Base-by-base conservation (phyloP, 106 monocot genomes). In the Allium sativum region DNA sequence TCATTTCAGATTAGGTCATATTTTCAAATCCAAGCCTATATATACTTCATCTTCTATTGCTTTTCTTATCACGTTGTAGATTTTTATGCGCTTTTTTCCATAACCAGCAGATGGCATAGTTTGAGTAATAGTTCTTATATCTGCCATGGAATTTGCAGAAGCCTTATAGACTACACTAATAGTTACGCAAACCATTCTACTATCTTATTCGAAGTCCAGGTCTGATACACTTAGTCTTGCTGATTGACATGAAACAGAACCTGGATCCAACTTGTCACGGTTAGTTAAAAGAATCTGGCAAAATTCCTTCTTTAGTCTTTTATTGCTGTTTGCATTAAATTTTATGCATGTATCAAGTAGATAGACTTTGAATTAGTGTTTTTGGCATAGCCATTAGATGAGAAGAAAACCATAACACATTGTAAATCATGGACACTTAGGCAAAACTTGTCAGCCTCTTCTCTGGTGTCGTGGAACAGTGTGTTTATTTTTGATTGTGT, bases 71-170 rank as follows among this genome's bases (percentile, higher is more conserved):
- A 13, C 40, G 52, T 69, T 76, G 72, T 81, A 92, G 15, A 74
- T 58, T 18, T 55, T 52, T 64, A 77, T 56, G 69, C 78, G 81
- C 66, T 93, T 81, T 56, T 73, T 69, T 61, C 70, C 74, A 44
- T 87, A 86, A 3, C 84, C 84, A 44, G 66, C 40, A 21, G 71
- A 18, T 64, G 85, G 57, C 91, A 86, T 83, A 45, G 69, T 65
- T 45, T 70, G 55, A 17, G 79, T 77, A 10, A 91, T 72, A 40
- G 58, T 19, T 14, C 59, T 59, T 8, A 55, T 60, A 18, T 65
- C 60, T 5, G 47, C 67, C 61, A 62, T 55, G 48, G 73, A 73
- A 12, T 10, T 21, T 18, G 40, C 21, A 31, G 71, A 16, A 5
- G 70, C 65, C 3, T 8, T 7, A 55, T 68, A 51, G 1, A 73